phyloP scores from a whole-genome alignment of 1,139 yeast species.

The Schizosaccharomyces versatilis region DNA sequence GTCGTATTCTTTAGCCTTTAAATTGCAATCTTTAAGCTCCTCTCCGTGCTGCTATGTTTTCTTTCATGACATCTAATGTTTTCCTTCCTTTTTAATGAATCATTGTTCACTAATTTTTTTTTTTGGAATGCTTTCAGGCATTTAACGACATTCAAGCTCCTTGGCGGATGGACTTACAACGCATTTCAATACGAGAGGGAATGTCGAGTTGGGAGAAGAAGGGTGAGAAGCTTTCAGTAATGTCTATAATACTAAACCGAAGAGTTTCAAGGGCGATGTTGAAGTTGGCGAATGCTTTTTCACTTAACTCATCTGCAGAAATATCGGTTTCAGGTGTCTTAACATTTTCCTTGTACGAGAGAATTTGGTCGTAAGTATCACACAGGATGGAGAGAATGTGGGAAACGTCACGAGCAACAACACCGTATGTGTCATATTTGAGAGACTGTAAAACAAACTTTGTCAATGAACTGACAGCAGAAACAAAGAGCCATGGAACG shows the following conservation, averaged over 20 bases:
- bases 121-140: not conserved
- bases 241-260: not conserved
- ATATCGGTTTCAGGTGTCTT: constrained; percentile 12
- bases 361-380: constrained; percentile 5
- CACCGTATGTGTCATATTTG: not conserved
- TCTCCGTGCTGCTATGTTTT: not conserved
- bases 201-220: not conserved
- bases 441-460: constrained; percentile 5
- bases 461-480: constrained; percentile 6
- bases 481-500: constrained; percentile 10
- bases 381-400: constrained; percentile 5
- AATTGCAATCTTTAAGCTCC: not conserved
- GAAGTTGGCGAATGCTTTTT: not conserved
- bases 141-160: not conserved
- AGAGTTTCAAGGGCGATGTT: not conserved
- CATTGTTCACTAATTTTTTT: not conserved
- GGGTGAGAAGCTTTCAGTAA: not conserved
- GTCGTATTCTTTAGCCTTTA: not conserved
- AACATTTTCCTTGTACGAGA: constrained; percentile 13
- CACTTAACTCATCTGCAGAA: not conserved
- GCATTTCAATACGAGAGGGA: not conserved
- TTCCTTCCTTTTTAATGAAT: not conserved
- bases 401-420: constrained; percentile 2
- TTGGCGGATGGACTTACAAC: not conserved
- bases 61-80: not conserved